Evolutionary conservation across 768 basidiomycete species (phyloP), one percentile per base, ranked within the genome.

Genomic region (Saitozyma sp.): DNA sequence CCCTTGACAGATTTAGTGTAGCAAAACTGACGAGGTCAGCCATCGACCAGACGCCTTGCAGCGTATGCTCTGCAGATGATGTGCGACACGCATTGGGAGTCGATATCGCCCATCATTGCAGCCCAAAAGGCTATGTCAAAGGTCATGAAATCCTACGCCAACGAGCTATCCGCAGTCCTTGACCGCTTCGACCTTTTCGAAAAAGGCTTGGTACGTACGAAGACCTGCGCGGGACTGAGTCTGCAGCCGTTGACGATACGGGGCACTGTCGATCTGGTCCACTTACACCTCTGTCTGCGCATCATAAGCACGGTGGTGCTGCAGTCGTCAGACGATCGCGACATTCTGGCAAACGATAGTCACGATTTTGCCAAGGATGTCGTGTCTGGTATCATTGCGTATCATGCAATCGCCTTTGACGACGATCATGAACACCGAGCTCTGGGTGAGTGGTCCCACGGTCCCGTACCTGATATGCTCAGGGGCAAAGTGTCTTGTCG

Each of bases 171-270:
- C 50, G 45, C 59, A 6, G n/a, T 9, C 43, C n/a, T 39, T 6
- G 63, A 62, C 19, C 63, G 71, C 7, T 68, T 73, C 40, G 70
- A 67, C 41, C 45, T 75, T 43, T 62, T 59, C 17, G 68, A 75
- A 56, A 75, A 72, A 50, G 70, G 73, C 0, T 48, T 75, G 49
- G 70, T 71, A 45, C 59, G 70, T 67, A 14, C 8, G 16, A 38
- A 14, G 16, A 1, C 6, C 29, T 37, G n/a, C 29, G 29, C 29
- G 29, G 5, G 46, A 48, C n/a, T 9, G 14, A 9, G 9, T 8
- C 19, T 6, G 19, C 37, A 9, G 8, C 9, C 19, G 9, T 37
- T 54, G 19, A 13, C 13, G n/a, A 9, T 37, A 19, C 19, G n/a
- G 11, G 45, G 29, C 53, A 43, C 7, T 52, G 55, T 50, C 58